Percentiles rank a stretch among this genome's conserved stretches.
Conservation (phyloP, 1,139 yeast genomes). For the Hyphopichia burtonii region DNA sequence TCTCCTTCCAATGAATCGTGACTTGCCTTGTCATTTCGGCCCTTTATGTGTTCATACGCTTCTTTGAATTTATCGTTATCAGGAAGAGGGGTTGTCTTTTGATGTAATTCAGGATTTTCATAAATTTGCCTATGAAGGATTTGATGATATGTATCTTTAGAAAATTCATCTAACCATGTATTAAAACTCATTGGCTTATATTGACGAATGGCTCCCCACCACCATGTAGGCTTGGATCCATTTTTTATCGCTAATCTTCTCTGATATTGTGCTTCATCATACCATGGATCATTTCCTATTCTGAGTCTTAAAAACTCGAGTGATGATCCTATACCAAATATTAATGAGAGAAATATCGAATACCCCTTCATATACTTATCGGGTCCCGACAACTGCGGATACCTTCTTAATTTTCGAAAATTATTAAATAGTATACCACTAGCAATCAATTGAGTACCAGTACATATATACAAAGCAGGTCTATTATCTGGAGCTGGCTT, state of each 20-base stretch:
- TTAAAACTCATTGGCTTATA: slow-evolving; percentile 51
- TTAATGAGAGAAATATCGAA: not conserved
- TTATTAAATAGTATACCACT: slow-evolving; percentile 28
- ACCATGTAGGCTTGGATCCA: slow-evolving; percentile 47
- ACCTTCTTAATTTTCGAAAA: slow-evolving; percentile 6
- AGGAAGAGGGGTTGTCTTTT: not conserved
- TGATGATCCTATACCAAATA: slow-evolving; percentile 28
- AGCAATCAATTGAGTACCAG: slow-evolving; percentile 46
- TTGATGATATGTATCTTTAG: not conserved
- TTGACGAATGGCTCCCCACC: slow-evolving; percentile 61
- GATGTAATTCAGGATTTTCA: not conserved
- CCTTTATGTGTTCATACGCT: slow-evolving; percentile 11
- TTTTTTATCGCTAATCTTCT: slow-evolving; percentile 42
- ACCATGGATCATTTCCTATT: slow-evolving; percentile 64
- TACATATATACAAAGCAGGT: slow-evolving; percentile 46
- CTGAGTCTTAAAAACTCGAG: slow-evolving; percentile 50
- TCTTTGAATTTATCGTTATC: not conserved
- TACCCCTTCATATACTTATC: slow-evolving; percentile 13
- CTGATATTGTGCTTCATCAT: slow-evolving; percentile 53
- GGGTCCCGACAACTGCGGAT: slow-evolving; percentile 11
- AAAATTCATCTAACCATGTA: slow-evolving; percentile 35
- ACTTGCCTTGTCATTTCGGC: slow-evolving; percentile 20
- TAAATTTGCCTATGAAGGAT: not conserved
- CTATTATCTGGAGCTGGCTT: slow-evolving; percentile 63
- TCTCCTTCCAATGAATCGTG: slow-evolving; percentile 22